phyloP scores from a whole-genome alignment of 352 stramenopile species.

The Phytophthora podocarpi region DNA sequence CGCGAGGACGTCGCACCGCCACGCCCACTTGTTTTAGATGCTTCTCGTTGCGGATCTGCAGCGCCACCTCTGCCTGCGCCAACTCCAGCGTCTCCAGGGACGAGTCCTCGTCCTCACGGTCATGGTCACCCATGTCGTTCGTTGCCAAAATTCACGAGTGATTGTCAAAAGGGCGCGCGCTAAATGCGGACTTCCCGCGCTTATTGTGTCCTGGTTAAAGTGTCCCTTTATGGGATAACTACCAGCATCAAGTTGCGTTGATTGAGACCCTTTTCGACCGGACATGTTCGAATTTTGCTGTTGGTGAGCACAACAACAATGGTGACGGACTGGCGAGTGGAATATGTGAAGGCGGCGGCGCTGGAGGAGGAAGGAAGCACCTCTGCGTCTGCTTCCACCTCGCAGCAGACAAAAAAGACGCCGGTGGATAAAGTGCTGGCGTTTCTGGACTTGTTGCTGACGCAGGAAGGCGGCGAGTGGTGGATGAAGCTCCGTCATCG shows the following conservation, averaged over 20 bases:
- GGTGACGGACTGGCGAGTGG: slow-evolving; percentile 28
- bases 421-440: slow-evolving; percentile 11
- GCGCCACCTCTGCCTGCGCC: slow-evolving; percentile 64
- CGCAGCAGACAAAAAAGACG: slow-evolving; percentile 11
- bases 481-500: slow-evolving; percentile 15
- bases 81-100: slow-evolving; percentile 22
- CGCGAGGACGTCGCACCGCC: slow-evolving; percentile 68
- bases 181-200: slow-evolving; percentile 28
- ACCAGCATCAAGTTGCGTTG: no score
- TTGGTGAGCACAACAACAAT: no score
- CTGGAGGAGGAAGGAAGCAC: slow-evolving; percentile 11
- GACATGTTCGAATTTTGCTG: slow-evolving; percentile 26
- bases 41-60: slow-evolving; percentile 84
- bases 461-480: slow-evolving; percentile 38
- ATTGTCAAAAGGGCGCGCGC: slow-evolving; percentile 6
- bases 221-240: no score
- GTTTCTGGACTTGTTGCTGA: slow-evolving; percentile 35
- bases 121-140: slow-evolving; percentile 37
- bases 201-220: slow-evolving; percentile 26
- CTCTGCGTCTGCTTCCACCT: background rate
- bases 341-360: slow-evolving; percentile 27
- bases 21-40: slow-evolving; percentile 85
- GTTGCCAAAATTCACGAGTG: slow-evolving; percentile 14
- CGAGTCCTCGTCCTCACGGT: slow-evolving; percentile 37
- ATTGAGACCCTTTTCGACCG: slow-evolving; percentile 6